Conservation (phyloP, 371 early-diverging fungal genomes). For the Apophysomyces sp. region DNA sequence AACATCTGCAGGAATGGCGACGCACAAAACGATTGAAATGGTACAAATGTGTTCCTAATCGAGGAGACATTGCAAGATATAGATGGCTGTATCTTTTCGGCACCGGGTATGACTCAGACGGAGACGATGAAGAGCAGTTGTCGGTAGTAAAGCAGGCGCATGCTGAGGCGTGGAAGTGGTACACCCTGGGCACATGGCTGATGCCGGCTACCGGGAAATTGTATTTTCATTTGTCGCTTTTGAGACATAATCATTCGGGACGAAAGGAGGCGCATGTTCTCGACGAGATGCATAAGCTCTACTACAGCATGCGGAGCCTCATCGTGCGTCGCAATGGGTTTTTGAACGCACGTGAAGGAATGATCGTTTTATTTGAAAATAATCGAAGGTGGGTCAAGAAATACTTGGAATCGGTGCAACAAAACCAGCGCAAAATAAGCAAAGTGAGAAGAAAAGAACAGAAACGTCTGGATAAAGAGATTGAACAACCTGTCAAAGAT, state of each 20-base stretch:
- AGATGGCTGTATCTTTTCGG: slow-evolving; percentile 45
- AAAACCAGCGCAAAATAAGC: neutral
- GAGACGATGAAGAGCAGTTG: neutral
- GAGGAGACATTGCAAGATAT: slow-evolving; percentile 66
- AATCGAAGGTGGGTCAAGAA: slow-evolving; percentile 42
- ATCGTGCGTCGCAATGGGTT: slow-evolving; percentile 50
- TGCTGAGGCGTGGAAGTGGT: slow-evolving; percentile 51
- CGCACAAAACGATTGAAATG: slow-evolving; percentile 43
- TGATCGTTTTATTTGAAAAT: slow-evolving; percentile 40
- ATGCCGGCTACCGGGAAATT: slow-evolving; percentile 59
- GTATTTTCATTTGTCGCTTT: slow-evolving; percentile 40
- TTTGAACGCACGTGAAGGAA: slow-evolving; percentile 46
- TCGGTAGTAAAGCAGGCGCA: slow-evolving; percentile 23
- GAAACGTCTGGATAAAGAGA: neutral
- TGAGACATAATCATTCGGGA: slow-evolving; percentile 13
- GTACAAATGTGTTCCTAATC: slow-evolving; percentile 52
- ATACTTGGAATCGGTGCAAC: slow-evolving; percentile 10
- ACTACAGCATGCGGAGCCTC: slow-evolving; percentile 41
- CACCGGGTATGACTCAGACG: slow-evolving; percentile 18
- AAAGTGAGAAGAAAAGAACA: slow-evolving; percentile 11
- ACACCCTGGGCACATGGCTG: slow-evolving; percentile 55
- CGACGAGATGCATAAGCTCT: slow-evolving; percentile 38
- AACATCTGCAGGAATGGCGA: slow-evolving; percentile 30
- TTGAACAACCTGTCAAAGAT: neutral
- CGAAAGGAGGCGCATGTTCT: neutral